Evolutionary conservation across 78 protist species (phyloP).

Genomic region (Dictyostelium capitatum): DNA sequence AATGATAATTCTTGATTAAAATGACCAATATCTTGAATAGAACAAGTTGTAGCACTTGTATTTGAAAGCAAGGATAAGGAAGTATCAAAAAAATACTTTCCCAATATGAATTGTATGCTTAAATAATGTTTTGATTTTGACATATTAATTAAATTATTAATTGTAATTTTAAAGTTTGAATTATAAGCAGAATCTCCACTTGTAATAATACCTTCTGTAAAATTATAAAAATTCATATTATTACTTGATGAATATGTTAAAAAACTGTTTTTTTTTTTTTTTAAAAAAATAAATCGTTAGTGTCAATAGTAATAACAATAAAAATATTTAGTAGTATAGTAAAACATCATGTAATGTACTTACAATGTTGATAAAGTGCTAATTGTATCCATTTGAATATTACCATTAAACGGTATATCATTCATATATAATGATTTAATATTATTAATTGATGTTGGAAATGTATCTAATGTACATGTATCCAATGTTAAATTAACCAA

Average conservation of each 20-base stretch:
- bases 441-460: background rate
- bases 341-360: background rate
- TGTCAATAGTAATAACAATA: background rate
- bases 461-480: background rate
- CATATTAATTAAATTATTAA: background rate
- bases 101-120: background rate
- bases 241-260: constrained; percentile 1
- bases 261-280: too few relatives aligned
- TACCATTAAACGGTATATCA: background rate
- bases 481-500: background rate
- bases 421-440: background rate
- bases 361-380: background rate
- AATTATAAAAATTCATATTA: background rate
- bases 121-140: background rate
- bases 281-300: background rate
- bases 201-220: background rate
- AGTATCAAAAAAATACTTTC: background rate
- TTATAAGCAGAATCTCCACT: background rate
- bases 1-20: too few relatives aligned
- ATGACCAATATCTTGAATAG: too few relatives aligned
- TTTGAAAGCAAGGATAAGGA: background rate
- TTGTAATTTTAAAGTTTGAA: background rate
- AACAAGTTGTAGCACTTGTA: too few relatives aligned
- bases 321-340: background rate
- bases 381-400: background rate